Base-by-base conservation (phyloP, 139 green algal genomes). In the Pseudopediastrum boryanum region DNA sequence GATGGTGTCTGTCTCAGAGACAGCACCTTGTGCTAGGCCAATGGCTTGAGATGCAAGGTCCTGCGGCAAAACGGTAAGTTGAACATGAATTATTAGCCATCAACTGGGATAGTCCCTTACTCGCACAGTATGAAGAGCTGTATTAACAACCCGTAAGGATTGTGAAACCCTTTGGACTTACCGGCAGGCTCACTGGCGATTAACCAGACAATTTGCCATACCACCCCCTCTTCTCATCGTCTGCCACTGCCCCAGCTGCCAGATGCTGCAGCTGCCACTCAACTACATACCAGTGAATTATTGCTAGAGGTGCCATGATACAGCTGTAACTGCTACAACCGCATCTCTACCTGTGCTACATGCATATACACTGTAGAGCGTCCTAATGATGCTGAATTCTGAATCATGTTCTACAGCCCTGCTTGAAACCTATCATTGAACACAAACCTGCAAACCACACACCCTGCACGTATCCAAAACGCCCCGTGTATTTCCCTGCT, bases 1-100 rank as follows among this genome's bases (percentile, higher is more conserved):
- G 21, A 87, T 79, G 33, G 84, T 79, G 31, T 87, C 82, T 67
- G 71, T 61, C 29, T 72, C 21, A 1, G 59, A 59, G 3, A 25
- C 31, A 8, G 46, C 27, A 16, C 73, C 73, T 61, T 80, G 42
- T 29, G 59, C 73, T 10, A 80, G 59, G 23, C 62, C 59, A 23
- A 72, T 31, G 3, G 73, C 73, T 33, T 80, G 58, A 38, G 16
- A 29, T 0, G 73, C 73, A 3, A 80, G 73, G n/a, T 80, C 73
- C 73, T 80, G 75, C 33, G 48, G 21, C 21, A 6, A 10, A 71
- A 19, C 33, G 36, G 7, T 19, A 46, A 35, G 12, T 23, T 8
- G 63, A 51, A 33, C 31, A 72, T 50, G 21, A 8, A 75, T 42
- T 41, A 50, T n/a, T 8, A 58, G 66, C 66, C 58, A 59, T 8